Percentiles rank a stretch among this genome's conserved stretches.
phyloP scores from a whole-genome alignment of 305 asterid species.

The Fraxinus ornus region DNA sequence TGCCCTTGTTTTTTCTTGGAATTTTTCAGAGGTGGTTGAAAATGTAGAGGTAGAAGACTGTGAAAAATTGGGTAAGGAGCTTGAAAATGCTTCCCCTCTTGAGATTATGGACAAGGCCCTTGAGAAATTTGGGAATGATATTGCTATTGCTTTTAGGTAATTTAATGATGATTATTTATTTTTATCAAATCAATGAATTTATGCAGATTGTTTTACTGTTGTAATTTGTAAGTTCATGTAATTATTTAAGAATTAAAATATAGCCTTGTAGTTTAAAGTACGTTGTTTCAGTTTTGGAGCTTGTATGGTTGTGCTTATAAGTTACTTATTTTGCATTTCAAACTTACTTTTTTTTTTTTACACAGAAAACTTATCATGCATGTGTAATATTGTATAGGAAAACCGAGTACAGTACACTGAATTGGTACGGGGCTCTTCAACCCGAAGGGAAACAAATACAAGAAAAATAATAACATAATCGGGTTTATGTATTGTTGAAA shows the following conservation, averaged over 20 bases:
- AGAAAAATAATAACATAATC: background rate
- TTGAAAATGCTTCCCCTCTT: constrained; percentile 83
- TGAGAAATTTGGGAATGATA: constrained; percentile 75
- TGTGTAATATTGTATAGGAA: background rate
- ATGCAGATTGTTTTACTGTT: background rate
- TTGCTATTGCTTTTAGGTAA: constrained; percentile 97
- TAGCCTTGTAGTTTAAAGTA: background rate
- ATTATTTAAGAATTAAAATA: background rate
- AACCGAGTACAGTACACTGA: background rate
- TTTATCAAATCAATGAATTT: background rate
- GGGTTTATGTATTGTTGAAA: background rate
- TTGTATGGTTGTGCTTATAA: background rate
- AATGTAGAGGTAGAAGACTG: constrained; percentile 61
- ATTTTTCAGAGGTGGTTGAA: constrained; percentile 48
- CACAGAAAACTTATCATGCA: background rate
- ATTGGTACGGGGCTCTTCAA: background rate
- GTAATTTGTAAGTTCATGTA: background rate
- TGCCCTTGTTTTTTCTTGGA: constrained; percentile 13
- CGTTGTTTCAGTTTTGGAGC: background rate
- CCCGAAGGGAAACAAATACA: background rate
- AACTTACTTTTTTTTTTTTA: background rate
- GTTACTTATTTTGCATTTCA: background rate
- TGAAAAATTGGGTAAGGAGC: constrained; percentile 63
- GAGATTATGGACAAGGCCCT: constrained; percentile 94
- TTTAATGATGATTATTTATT: background rate